Percentiles rank a stretch among this genome's conserved stretches.
phyloP scores from a whole-genome alignment of 768 basidiomycete species.

The Agaricus bisporus region DNA sequence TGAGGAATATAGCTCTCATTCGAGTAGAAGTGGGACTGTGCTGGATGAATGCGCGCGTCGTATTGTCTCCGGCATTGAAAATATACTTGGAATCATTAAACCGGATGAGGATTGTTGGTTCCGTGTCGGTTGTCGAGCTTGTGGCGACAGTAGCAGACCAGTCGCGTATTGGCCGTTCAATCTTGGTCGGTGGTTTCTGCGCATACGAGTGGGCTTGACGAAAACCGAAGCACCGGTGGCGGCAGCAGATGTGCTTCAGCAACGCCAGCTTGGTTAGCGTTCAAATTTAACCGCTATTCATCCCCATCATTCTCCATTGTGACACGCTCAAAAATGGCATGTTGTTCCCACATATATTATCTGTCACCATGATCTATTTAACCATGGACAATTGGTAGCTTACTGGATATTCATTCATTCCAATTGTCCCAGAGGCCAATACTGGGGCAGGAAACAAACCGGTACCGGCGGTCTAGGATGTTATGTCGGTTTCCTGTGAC shows the following conservation, averaged over 20 bases:
- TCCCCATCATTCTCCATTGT: not conserved
- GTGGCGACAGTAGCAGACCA: slow-evolving; percentile 62
- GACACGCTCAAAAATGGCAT: not conserved
- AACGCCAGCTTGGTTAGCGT: not conserved
- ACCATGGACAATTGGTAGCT: too few species aligned
- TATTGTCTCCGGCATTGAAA: slow-evolving; percentile 83
- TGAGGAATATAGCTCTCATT: slow-evolving; percentile 67
- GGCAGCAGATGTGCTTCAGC: not conserved
- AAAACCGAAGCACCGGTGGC: not conserved
- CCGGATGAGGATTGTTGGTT: slow-evolving; percentile 66
- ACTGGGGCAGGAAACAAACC: too few species aligned
- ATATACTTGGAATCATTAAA: slow-evolving; percentile 81
- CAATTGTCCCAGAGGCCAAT: too few species aligned
- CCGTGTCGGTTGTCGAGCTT: slow-evolving; percentile 65
- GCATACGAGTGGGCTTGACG: not conserved
- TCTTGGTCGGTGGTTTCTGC: not conserved
- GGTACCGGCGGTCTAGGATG: too few species aligned
- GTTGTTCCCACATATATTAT: too few species aligned
- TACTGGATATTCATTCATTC: too few species aligned
- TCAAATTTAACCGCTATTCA: too few species aligned
- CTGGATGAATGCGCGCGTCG: slow-evolving; percentile 67
- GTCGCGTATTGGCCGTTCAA: slow-evolving; percentile 19
- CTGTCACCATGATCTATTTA: too few species aligned
- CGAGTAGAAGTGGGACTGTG: slow-evolving; percentile 59
- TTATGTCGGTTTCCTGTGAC: too few species aligned